Conservation (phyloP, 2,329 filamentous ascomycete species). For the Aaosphaeria arxii region DNA sequence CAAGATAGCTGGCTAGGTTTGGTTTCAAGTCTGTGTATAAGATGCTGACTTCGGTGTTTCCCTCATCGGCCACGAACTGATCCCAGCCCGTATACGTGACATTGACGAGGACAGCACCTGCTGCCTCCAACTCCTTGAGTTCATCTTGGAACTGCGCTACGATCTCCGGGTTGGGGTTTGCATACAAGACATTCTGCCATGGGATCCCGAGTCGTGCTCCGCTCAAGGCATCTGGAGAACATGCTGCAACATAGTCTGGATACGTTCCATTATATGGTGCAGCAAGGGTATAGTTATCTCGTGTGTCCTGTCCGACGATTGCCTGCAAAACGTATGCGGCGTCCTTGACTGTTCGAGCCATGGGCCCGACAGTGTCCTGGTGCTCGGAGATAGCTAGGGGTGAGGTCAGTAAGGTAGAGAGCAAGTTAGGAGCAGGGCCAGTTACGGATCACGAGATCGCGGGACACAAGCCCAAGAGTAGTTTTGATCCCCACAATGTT, state of each 20-base stretch:
- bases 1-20: constrained; percentile 57
- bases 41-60: constrained; percentile 44
- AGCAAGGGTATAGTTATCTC: constrained; percentile 57
- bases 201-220: constrained; percentile 65
- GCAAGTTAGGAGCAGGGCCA: too few relatives aligned
- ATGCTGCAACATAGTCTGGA: constrained; percentile 61
- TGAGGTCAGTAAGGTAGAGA: too few relatives aligned
- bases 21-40: constrained; percentile 59
- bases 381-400: constrained; percentile 52
- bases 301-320: constrained; percentile 54
- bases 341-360: constrained; percentile 58
- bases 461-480: constrained; percentile 62
- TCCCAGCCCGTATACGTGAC: constrained; percentile 57
- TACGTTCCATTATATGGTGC: constrained; percentile 51
- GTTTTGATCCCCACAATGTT: constrained; percentile 63
- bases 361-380: constrained; percentile 57
- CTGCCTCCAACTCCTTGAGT: constrained; percentile 50
- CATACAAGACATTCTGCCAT: constrained; percentile 48
- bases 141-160: constrained; percentile 56
- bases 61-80: constrained; percentile 35
- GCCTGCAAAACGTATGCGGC: constrained; percentile 56
- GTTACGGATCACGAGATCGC: constrained; percentile 57
- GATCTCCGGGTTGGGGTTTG: constrained; percentile 33
- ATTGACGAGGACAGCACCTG: constrained; percentile 60
- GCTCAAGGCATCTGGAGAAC: constrained; percentile 50